These are phyloP conservation scores for Pterocarpus macrocarpus DNA, from an alignment of 306 rosid species.

Conservation along the genomic window DNA sequence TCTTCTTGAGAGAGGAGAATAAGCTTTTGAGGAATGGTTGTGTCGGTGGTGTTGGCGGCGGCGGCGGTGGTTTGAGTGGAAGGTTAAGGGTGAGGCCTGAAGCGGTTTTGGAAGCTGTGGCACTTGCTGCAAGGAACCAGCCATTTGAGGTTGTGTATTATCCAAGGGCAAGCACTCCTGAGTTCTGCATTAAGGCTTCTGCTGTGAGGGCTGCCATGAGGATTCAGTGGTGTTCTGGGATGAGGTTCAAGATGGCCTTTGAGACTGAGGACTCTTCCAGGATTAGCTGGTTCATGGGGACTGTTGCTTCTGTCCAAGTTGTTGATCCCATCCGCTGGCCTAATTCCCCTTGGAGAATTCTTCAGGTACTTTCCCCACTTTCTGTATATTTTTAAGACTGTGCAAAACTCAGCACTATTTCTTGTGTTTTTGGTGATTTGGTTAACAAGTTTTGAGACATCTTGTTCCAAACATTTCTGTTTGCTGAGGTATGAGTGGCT, in stretches of 20 bases:
- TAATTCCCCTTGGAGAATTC: conserved; percentile 92
- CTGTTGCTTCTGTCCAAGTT: conserved; percentile 80
- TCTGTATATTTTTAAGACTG: background rate
- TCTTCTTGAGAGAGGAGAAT: conserved; percentile 73
- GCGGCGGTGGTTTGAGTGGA: conserved; percentile 40
- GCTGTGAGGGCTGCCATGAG: conserved; percentile 78
- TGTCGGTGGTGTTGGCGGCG: conserved; percentile 51
- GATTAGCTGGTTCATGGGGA: conserved; percentile 98
- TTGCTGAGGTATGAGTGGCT: conserved; percentile 9
- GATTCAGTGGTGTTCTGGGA: conserved; percentile 87
- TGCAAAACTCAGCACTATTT: background rate
- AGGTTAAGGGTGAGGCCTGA: conserved; percentile 72
- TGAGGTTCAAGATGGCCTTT: conserved; percentile 98
- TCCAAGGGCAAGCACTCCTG: conserved; percentile 90
- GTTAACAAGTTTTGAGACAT: background rate
- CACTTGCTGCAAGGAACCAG: conserved; percentile 68
- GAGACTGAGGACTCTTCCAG: conserved; percentile 97
- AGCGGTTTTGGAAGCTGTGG: conserved; percentile 73
- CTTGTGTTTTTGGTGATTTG: background rate
- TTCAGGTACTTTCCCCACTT: conserved; percentile 65
- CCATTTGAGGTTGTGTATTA: conserved; percentile 83
- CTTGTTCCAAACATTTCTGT: background rate
- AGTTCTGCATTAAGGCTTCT: conserved; percentile 82
- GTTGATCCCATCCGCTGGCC: conserved; percentile 93
- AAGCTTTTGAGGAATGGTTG: conserved; percentile 60